phyloP scores from a whole-genome alignment of 1,284 basidiomycete genomes.

The Malassezia sympodialis region DNA sequence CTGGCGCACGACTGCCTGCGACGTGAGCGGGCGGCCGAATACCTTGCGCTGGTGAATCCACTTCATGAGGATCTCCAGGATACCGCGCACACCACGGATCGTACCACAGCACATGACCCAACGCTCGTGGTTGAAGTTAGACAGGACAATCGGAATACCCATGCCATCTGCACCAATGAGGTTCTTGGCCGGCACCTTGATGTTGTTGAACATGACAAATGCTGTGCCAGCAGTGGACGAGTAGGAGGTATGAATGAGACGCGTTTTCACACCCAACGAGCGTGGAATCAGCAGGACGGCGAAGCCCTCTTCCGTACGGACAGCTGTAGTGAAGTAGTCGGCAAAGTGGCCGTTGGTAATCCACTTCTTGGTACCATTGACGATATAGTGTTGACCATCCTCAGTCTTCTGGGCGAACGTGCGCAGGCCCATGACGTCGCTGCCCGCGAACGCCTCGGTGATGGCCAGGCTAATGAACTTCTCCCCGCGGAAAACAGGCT shows the following conservation, averaged over 20 bases:
- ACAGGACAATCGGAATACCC: constrained; percentile 65
- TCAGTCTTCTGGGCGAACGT: constrained; percentile 71
- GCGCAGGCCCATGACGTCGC: constrained; percentile 60
- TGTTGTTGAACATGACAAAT: constrained; percentile 77
- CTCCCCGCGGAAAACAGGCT: constrained; percentile 68
- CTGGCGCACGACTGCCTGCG: constrained; percentile 70
- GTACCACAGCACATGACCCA: constrained; percentile 64
- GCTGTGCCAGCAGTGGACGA: constrained; percentile 56
- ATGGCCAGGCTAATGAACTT: constrained; percentile 77
- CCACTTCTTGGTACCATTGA: constrained; percentile 57
- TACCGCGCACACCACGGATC: constrained; percentile 53
- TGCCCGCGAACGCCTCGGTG: constrained; percentile 80
- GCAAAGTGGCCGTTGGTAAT: constrained; percentile 71
- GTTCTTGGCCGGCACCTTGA: constrained; percentile 73
- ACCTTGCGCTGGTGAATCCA: constrained; percentile 48
- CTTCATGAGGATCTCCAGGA: constrained; percentile 39
- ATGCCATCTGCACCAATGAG: constrained; percentile 72
- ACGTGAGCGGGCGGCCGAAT: constrained; percentile 57
- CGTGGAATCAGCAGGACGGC: constrained; percentile 66
- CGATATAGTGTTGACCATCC: constrained; percentile 59
- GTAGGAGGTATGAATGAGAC: constrained; percentile 59
- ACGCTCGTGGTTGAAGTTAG: constrained; percentile 51
- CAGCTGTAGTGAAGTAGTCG: constrained; percentile 53
- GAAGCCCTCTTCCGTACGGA: constrained; percentile 60
- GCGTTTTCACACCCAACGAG: constrained; percentile 59